Evolutionary conservation across 2,329 filamentous ascomycete genomes (phyloP).

Genomic region (Xylaria sp.): DNA sequence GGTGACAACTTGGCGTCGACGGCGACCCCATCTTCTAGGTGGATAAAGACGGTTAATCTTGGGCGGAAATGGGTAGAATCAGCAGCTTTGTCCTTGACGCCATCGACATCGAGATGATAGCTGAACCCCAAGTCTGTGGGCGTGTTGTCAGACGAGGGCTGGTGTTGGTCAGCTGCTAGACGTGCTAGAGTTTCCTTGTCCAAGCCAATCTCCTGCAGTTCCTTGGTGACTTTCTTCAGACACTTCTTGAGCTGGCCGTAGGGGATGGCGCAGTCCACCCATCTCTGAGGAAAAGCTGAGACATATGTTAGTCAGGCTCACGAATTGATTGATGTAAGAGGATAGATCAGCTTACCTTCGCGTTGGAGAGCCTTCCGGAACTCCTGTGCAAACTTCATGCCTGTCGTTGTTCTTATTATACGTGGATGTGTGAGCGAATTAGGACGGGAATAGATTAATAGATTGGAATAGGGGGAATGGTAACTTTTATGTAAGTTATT

Average conservation of each 20-base stretch:
- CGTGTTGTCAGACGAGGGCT: constrained; percentile 55
- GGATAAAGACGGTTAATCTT: constrained; percentile 75
- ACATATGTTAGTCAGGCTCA: constrained; percentile 11
- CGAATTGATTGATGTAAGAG: constrained; percentile 1
- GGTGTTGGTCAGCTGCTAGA: constrained; percentile 65
- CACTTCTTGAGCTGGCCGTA: constrained; percentile 90
- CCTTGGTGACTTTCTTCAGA: constrained; percentile 80
- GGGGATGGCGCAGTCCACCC: constrained; percentile 79
- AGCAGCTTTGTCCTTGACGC: constrained; percentile 59
- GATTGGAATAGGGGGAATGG: background rate
- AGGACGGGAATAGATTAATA: background rate
- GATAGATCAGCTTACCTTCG: constrained; percentile 58
- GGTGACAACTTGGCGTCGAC: constrained; percentile 75
- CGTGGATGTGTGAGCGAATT: background rate
- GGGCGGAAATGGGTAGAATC: constrained; percentile 66
- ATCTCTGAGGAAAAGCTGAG: constrained; percentile 75
- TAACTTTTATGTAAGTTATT: background rate
- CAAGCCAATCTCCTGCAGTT: constrained; percentile 77
- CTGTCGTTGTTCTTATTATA: background rate
- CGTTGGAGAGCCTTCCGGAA: constrained; percentile 75
- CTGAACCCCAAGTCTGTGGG: constrained; percentile 54
- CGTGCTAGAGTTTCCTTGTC: constrained; percentile 75
- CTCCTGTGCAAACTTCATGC: constrained; percentile 88
- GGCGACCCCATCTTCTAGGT: constrained; percentile 72
- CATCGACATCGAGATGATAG: constrained; percentile 61